Conservation (phyloP, 345 rosid species). For the Abelmoschus esculentus region DNA sequence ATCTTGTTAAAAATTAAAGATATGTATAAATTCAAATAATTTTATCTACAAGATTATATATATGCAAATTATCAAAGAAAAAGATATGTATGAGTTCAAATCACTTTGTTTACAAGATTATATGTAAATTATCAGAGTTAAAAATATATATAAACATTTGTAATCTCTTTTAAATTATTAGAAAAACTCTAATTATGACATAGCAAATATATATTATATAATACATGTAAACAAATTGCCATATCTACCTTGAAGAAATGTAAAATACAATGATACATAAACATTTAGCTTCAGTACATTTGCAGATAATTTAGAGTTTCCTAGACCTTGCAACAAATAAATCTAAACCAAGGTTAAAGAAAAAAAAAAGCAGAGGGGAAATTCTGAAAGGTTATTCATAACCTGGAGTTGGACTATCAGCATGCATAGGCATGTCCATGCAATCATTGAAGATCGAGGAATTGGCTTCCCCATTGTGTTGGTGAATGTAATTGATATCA, state of each 20-base stretch:
- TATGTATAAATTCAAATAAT: too few species aligned
- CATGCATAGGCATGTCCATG: conserved; percentile 55
- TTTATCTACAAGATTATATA: too few species aligned
- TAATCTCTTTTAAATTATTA: too few species aligned
- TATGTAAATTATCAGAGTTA: too few species aligned
- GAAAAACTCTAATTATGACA: too few species aligned
- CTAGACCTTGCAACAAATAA: conserved; percentile 3
- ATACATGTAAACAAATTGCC: not conserved
- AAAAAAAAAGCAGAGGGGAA: not conserved
- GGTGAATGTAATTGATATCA: not conserved
- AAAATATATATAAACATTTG: too few species aligned
- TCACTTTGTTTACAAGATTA: too few species aligned
- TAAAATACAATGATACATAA: not conserved
- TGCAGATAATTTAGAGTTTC: not conserved
- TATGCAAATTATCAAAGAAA: too few species aligned
- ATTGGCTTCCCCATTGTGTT: conserved; percentile 2
- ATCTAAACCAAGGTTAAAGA: not conserved
- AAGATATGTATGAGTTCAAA: too few species aligned
- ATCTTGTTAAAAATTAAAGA: too few species aligned
- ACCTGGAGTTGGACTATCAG: conserved; percentile 31
- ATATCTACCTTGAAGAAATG: not conserved
- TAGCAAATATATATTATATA: not conserved
- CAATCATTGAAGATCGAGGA: conserved; percentile 24
- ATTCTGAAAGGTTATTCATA: conserved; percentile 17
- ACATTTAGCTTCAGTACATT: not conserved